A percentile compares a stretch with the other conserved stretches of the same genome.
Conservation (phyloP, 1,284 basidiomycete species). For the Malassezia equina region DNA sequence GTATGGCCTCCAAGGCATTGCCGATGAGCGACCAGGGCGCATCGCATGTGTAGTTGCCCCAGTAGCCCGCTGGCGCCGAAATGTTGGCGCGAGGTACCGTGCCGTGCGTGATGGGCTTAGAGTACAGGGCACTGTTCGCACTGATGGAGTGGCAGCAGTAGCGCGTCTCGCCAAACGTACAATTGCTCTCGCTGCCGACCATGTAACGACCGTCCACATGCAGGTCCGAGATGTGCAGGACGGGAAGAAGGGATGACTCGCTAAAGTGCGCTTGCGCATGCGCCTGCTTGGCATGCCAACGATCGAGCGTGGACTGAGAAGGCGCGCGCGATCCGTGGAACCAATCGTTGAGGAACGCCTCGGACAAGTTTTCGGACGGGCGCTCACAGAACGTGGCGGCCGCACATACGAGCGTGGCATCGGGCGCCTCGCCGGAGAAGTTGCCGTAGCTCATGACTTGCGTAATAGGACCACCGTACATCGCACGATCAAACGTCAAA, state of each 20-base stretch:
- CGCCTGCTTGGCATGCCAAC: conserved; percentile 9
- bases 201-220: conserved; percentile 70
- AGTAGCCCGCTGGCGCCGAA: conserved; percentile 28
- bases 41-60: conserved; percentile 54
- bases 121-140: conserved; percentile 50
- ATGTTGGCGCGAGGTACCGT: conserved; percentile 21
- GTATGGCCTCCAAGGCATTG: conserved; percentile 60
- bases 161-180: conserved; percentile 52
- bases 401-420: conserved; percentile 38
- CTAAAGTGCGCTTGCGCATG: background rate
- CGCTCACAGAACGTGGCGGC: conserved; percentile 22
- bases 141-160: conserved; percentile 61
- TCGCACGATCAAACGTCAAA: conserved; percentile 50
- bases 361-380: conserved; percentile 21
- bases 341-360: conserved; percentile 30
- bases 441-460: conserved; percentile 41
- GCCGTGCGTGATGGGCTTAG: conserved; percentile 48
- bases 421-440: conserved; percentile 27
- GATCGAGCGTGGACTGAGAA: conserved; percentile 1
- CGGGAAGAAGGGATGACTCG: conserved; percentile 54
- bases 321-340: conserved; percentile 23
- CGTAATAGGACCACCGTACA: conserved; percentile 28
- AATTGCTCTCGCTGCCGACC: conserved; percentile 64
- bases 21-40: conserved; percentile 60
- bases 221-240: conserved; percentile 66